Evolutionary conservation across 805 yeast genomes (phyloP), one percentile per base, ranked within the genome.

Genomic region (Hanseniaspora clermontiae): DNA sequence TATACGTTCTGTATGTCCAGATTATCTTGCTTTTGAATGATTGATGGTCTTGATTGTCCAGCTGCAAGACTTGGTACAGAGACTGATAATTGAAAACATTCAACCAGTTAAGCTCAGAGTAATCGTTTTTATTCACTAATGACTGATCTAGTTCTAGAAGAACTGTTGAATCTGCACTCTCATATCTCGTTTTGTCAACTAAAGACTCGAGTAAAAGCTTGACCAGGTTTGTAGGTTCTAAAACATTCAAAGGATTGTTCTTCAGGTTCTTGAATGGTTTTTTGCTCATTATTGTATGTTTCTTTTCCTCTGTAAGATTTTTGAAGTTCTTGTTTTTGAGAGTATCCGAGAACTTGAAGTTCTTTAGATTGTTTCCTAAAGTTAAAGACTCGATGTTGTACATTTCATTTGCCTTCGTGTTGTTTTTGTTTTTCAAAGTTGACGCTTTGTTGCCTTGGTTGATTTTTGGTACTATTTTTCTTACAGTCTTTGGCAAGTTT

Each of bases 101-200:
- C 5, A 53, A 43, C 57, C 57, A 53, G 15, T 46, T 53, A 10
- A 53, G n/a, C 10, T 53, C 57, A 3, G 27, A 14, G 9, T 43
- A 27, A n/a, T 45, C 57, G 24, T 43, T 19, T 12, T 46, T 19
- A 14, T 46, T 46, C 6, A 14, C 8, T 14, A 34, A 31, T n/a
- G 31, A n/a, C 20, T 37, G 29, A 43, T 37, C 43, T 27, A 42
- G 10, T 12, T 42, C 45, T 20, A 42, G 14, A 10, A 15, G 45
- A 15, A 42, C n/a, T 15, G 24, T 24, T 42, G 45, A 42, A 24
- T 15, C 27, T 42, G 45, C 29, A 10, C 45, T 42, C 5, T 51
- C 43, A 39, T 20, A 53, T n/a, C 43, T 37, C 5, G 51, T 53
- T 19, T 32, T 38, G 36, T 53, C 47, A 1, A 53, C 51, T 14